Conservation (phyloP, 163 green algal species). For the Trebouxia gelatinosa region DNA sequence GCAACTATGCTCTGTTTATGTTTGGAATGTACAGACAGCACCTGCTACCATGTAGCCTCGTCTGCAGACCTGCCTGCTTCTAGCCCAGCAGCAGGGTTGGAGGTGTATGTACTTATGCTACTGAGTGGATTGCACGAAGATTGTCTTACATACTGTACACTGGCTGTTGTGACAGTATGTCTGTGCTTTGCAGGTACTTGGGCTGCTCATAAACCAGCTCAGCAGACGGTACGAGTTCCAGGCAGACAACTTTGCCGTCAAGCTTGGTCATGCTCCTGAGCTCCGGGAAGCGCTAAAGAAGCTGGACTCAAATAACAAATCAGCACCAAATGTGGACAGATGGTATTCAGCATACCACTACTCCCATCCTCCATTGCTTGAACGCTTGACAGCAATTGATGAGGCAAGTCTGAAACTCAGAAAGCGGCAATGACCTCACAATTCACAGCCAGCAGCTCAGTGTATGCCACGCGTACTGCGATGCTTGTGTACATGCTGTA, state of each 20-base stretch:
- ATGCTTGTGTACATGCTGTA: too few species aligned
- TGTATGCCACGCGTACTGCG: too few species aligned
- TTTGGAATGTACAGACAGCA: too few species aligned
- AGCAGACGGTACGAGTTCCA: slow-evolving; percentile 85
- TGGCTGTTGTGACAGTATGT: slow-evolving; percentile 1
- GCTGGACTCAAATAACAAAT: slow-evolving; percentile 86
- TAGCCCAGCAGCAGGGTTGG: too few species aligned
- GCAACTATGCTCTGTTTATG: too few species aligned
- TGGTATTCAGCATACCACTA: slow-evolving; percentile 84
- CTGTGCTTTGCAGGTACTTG: slow-evolving; percentile 49
- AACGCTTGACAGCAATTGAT: slow-evolving; percentile 77
- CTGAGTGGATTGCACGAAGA: not conserved
- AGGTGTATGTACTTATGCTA: too few species aligned
- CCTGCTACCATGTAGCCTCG: too few species aligned
- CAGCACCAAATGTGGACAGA: slow-evolving; percentile 71
- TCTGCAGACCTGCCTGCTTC: too few species aligned
- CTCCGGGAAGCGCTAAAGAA: slow-evolving; percentile 68
- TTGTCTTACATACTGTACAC: not conserved
- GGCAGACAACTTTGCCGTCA: slow-evolving; percentile 67
- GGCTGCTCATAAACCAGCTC: slow-evolving; percentile 60
- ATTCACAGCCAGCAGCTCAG: too few species aligned
- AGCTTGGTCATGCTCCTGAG: slow-evolving; percentile 47
- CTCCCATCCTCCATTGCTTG: slow-evolving; percentile 78
- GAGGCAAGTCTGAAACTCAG: slow-evolving; percentile 27
- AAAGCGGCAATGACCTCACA: slow-evolving; percentile 42